phyloP scores from a whole-genome alignment of 106 monocot species.

The Dendrobium catenatum region DNA sequence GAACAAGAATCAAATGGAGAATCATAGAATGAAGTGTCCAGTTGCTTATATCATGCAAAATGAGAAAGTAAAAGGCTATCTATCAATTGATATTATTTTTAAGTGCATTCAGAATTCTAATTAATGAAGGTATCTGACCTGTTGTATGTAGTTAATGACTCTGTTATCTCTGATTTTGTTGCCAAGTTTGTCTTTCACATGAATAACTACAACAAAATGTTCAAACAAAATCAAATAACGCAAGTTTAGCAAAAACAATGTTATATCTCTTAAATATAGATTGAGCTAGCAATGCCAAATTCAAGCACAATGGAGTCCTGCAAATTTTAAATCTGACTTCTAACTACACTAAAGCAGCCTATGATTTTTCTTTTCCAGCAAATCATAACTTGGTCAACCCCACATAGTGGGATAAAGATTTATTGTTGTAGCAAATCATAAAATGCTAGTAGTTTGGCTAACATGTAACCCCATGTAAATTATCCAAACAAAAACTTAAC shows the following conservation, averaged over 20 bases:
- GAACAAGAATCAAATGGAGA: not conserved
- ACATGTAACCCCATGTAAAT: not conserved
- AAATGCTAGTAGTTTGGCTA: not conserved
- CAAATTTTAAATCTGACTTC: too few species aligned
- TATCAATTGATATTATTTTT: not conserved
- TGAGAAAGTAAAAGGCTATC: too few species aligned
- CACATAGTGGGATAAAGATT: too few species aligned
- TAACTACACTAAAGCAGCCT: too few species aligned
- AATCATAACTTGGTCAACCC: too few species aligned
- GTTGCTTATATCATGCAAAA: not conserved
- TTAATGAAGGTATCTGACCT: constrained; percentile 22
- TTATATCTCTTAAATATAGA: not conserved
- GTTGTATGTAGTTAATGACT: constrained; percentile 40
- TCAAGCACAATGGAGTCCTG: too few species aligned
- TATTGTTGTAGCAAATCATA: not conserved
- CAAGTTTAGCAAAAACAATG: not conserved
- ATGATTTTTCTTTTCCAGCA: too few species aligned
- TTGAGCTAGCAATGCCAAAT: not conserved
- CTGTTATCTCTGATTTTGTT: constrained; percentile 36
- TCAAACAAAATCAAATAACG: constrained; percentile 4
- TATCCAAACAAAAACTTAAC: not conserved
- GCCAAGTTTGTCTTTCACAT: constrained; percentile 58
- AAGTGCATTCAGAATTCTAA: not conserved
- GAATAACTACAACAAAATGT: constrained; percentile 40
- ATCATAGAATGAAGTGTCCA: not conserved